Base-by-base conservation (phyloP, 192 early-diverging fungal genomes). In the Dispira simplex region DNA sequence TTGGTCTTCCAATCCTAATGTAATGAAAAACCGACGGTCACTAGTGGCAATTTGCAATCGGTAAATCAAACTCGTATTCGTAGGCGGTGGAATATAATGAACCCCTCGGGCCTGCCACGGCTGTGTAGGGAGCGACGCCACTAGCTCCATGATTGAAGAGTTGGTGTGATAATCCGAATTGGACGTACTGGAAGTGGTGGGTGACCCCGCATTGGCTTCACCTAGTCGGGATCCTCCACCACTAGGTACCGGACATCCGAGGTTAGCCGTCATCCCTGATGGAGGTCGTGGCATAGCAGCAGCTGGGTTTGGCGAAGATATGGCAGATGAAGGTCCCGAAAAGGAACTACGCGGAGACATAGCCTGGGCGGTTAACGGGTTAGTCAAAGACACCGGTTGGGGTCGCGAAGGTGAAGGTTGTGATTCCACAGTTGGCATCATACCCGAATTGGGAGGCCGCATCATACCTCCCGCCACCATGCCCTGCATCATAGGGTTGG, bases 11-110 rank as follows among this genome's bases (percentile, higher is more conserved):
- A 60, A 21, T 16, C 44, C 58, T 5, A 60, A 43, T 16, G 58
- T 60, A 12, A 60, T 43, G 21, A 60, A 60, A 21, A 60, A 60
- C 28, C 44, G 11, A 16, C 58, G 58, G 58, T 60, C 58, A 14
- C 58, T 60, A 21, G 32, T 60, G 25, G 58, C 58, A 14, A 60
- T 44, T 44, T 60, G 58, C 32, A 60, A 13, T 14, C 58, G 26
- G 39, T 60, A 60, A 10, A 60, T 44, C 32, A 60, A 44, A 2
- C 39, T 14, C 6, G 58, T 60, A 11, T 18, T 12, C 9, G 26
- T 43, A 28, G 58, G 58, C 39, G 58, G 58, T 14, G 58, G 32
- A n/a, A 1, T 27, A 44, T 11, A 18, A 18, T 18, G 18, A 13
- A 60, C 16, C 26, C 39, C 44, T 1, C 58, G 58, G 8, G 11